Evolutionary conservation across 176 grass and related monocot species (phyloP).

Genomic region (Aechmea fasciata): DNA sequence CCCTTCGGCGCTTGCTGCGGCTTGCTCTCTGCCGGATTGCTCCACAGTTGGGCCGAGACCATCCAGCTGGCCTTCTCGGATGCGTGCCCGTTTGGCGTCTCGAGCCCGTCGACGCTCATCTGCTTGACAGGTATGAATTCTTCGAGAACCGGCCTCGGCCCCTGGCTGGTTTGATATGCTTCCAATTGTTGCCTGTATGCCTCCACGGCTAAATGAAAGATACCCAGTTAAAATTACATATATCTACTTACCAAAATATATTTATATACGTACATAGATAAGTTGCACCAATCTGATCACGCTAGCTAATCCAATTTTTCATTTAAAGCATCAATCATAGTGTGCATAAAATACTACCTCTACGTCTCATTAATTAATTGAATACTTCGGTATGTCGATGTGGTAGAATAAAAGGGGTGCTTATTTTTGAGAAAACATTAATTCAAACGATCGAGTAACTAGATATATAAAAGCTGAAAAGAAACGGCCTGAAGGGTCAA

Average conservation of each 20-base stretch:
- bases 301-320: no score
- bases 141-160: constrained; percentile 61
- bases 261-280: not conserved
- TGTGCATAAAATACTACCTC: no score
- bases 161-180: constrained; percentile 47
- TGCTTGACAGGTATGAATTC: constrained; percentile 89
- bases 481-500: no score
- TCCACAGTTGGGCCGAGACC: constrained; percentile 97
- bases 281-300: no score
- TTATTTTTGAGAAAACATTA: no score
- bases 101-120: constrained; percentile 42
- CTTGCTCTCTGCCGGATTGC: constrained; percentile 33
- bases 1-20: constrained; percentile 39
- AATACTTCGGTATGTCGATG: no score
- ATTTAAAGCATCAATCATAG: no score
- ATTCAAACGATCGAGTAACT: no score
- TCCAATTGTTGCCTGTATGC: constrained; percentile 84
- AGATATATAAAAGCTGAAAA: no score
- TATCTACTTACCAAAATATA: not conserved
- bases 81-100: constrained; percentile 24
- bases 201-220: constrained; percentile 49
- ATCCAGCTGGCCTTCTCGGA: constrained; percentile 98
- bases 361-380: no score
- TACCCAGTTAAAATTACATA: not conserved
- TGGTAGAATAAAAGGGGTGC: no score